A percentile compares a stretch with the other conserved stretches of the same genome.
Evolutionary conservation across 163 green algal species (phyloP).

Genomic region (Trebouxiophyceae sp.): DNA sequence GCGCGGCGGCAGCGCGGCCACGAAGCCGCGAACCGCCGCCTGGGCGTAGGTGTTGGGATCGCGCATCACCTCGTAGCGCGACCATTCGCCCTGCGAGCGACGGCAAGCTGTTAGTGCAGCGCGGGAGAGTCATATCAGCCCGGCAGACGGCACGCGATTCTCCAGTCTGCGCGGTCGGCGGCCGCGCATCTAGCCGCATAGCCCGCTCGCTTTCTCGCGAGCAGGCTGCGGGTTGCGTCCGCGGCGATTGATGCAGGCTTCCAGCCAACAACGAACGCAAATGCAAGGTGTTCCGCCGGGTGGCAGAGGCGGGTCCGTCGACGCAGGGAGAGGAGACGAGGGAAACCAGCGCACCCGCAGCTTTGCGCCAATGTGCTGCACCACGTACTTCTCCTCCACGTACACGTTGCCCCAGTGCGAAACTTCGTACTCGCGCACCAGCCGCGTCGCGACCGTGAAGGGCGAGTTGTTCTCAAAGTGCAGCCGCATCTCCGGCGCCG

Average conservation of each 20-base stretch:
- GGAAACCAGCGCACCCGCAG: constrained; percentile 11
- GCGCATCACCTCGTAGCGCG: constrained; percentile 30
- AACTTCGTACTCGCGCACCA: constrained; percentile 79
- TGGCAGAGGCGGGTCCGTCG: too few species aligned
- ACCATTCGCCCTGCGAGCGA: constrained; percentile 41
- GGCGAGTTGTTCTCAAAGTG: constrained; percentile 67
- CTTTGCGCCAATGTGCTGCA: constrained; percentile 35
- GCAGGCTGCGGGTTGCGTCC: too few species aligned
- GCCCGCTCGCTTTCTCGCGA: neutral
- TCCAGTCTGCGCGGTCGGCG: too few species aligned
- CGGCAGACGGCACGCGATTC: too few species aligned
- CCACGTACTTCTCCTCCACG: constrained; percentile 77
- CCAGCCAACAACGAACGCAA: too few species aligned
- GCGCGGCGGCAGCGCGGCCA: constrained; percentile 42
- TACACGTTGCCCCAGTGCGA: constrained; percentile 91
- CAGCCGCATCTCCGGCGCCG: constrained; percentile 26
- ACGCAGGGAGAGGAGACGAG: too few species aligned
- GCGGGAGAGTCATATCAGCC: too few species aligned
- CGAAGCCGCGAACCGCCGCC: constrained; percentile 23
- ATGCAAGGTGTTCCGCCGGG: too few species aligned
- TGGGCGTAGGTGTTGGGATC: neutral
- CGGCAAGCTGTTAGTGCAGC: too few species aligned
- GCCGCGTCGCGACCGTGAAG: constrained; percentile 36
- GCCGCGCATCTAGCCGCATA: too few species aligned
- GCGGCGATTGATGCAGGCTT: too few species aligned